Evolutionary conservation across 2,329 filamentous ascomycete genomes (phyloP).

Genomic region (Neonectria sp.): DNA sequence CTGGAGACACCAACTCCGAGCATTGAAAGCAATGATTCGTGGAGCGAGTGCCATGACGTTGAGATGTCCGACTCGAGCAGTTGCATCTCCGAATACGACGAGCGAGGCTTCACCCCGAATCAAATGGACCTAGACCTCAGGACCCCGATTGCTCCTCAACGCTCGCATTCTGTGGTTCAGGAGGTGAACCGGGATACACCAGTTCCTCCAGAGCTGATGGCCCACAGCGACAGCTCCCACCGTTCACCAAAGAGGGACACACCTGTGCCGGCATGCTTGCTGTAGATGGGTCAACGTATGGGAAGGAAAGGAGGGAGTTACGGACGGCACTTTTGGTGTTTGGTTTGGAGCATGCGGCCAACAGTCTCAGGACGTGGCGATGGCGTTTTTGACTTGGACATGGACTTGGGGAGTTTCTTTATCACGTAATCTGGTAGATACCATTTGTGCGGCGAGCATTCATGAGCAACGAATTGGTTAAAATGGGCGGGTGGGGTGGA

Average conservation of each 20-base stretch:
- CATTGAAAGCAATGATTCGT: slow-evolving; percentile 55
- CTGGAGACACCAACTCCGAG: slow-evolving; percentile 58
- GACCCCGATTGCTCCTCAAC: slow-evolving; percentile 56
- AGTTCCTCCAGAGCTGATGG: slow-evolving; percentile 28
- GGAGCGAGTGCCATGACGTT: slow-evolving; percentile 55
- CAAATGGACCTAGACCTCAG: slow-evolving; percentile 56
- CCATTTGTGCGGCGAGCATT: slow-evolving; percentile 29
- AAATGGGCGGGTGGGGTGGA: slow-evolving; percentile 1
- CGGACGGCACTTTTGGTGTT: not conserved
- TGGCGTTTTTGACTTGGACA: slow-evolving; percentile 18
- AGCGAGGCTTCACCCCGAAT: slow-evolving; percentile 46
- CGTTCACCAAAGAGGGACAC: slow-evolving; percentile 36
- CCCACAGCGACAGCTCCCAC: slow-evolving; percentile 52
- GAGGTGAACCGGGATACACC: slow-evolving; percentile 29
- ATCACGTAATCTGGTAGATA: slow-evolving; percentile 28
- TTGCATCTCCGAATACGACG: slow-evolving; percentile 51
- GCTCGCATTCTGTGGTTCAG: not conserved
- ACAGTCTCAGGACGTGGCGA: slow-evolving; percentile 23
- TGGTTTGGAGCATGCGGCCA: slow-evolving; percentile 27
- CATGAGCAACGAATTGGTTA: slow-evolving; percentile 38
- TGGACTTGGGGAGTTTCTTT: not conserved
- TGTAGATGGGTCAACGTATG: slow-evolving; percentile 18
- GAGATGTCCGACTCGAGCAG: slow-evolving; percentile 67
- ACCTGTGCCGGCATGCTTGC: slow-evolving; percentile 37
- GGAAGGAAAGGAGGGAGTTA: not conserved